Evolutionary conservation across 73 alveolate species (phyloP), one percentile per base, ranked within the genome.

Genomic region (Paramecium sexaurelia): DNA sequence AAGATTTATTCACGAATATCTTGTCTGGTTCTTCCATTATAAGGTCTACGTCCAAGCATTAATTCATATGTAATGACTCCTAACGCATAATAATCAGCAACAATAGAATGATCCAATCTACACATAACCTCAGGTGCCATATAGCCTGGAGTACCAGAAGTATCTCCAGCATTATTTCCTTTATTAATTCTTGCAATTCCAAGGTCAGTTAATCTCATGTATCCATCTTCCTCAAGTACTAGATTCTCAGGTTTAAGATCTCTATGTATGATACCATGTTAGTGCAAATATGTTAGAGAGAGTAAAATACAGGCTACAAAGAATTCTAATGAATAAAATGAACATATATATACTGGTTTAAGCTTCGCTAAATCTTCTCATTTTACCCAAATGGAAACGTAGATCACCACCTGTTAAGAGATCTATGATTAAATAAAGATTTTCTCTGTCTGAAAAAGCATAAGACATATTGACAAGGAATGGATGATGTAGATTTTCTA

Each of bases 161-260:
- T 94, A 88, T 88, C 94, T 71, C 96, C 92, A 17, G 99, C 96
- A 85, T 98, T 98, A 36, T 97, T 97, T n/a, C 96, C 96, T 24
- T 94, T 92, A 92, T 94, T 92, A 0, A 94, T 73, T 66, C 99
- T 92, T 1, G 99, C 99, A 39, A 98, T 97, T 26, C 99, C 99
- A 43, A 98, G 92, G 88, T 98, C 99, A 19, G 99, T 97, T 7
- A 98, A 91, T 85, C 97, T 85, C 7, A 96, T 95, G 85, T 96
- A 96, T 17, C 99, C 99, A 32, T 93, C 93, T 20, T 86, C 66
- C 43, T 97, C 99, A 85, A 98, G 82, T n/a, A 98, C 99, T 55
- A 98, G 94, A 93, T 98, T 98, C 67, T 98, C 99, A 3, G 99
- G 99, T 83, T 97, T 98, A 2, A 98, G 95, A 91, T 98, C 99